phyloP scores from a whole-genome alignment of 305 asterid species.

The Rubia occidens region DNA sequence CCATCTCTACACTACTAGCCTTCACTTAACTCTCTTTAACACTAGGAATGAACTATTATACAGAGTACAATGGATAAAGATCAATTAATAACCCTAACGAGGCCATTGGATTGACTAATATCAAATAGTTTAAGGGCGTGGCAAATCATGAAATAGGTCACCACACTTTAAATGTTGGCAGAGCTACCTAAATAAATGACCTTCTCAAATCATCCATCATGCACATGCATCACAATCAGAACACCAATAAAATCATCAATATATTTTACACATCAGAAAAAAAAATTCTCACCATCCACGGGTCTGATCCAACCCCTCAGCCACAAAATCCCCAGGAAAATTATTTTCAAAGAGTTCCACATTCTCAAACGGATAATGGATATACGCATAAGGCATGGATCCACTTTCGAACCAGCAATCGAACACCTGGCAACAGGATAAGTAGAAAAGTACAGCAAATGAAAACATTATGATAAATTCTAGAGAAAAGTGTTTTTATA shows the following conservation, averaged over 20 bases:
- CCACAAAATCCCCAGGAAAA: conserved; percentile 96
- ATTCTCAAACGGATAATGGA: conserved; percentile 95
- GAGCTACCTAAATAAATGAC: not conserved
- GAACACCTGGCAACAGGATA: conserved; percentile 35
- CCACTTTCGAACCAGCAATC: conserved; percentile 99
- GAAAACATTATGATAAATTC: not conserved
- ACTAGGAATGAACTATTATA: not conserved
- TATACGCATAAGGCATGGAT: conserved; percentile 96
- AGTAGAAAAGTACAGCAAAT: not conserved
- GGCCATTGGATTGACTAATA: not conserved
- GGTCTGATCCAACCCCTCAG: conserved; percentile 97
- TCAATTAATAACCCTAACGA: not conserved
- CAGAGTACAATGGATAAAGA: not conserved
- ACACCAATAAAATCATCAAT: not conserved
- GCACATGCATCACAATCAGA: not conserved
- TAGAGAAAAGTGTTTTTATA: no score
- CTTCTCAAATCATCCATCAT: not conserved
- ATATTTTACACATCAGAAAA: not conserved
- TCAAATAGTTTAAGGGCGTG: not conserved
- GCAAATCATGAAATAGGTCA: not conserved
- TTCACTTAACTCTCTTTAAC: not conserved
- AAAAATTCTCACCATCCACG: conserved; percentile 61
- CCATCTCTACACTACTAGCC: not conserved
- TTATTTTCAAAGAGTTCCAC: conserved; percentile 76
- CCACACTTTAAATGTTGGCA: not conserved